Conservation (phyloP, 306 rosid species). For the Ormosia semicastrata region DNA sequence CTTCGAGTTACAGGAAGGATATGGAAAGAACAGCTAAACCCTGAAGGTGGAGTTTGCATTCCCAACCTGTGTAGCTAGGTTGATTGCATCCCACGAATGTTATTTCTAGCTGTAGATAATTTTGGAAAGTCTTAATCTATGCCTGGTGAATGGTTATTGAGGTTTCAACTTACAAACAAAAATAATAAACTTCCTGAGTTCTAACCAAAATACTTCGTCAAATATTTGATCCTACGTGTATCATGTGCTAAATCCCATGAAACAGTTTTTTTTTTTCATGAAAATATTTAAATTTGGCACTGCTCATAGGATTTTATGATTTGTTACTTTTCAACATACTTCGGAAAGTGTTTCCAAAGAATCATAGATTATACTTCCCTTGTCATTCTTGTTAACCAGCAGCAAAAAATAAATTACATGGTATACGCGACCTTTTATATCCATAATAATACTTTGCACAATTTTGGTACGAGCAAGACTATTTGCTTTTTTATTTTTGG, state of each 20-base stretch:
- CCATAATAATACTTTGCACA: not conserved
- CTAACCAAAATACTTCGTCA: conserved; percentile 28
- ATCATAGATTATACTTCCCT: not conserved
- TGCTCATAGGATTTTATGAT: not conserved
- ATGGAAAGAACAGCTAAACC: conserved; percentile 78
- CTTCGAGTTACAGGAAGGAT: conserved; percentile 72
- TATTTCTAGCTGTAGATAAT: conserved; percentile 33
- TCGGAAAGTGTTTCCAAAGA: not conserved
- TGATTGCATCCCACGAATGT: conserved; percentile 27
- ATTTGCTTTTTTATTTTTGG: no score
- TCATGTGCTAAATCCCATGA: conserved; percentile 13
- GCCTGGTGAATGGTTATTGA: conserved; percentile 25
- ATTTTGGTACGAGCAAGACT: not conserved
- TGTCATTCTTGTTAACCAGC: not conserved
- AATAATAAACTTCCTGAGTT: not conserved
- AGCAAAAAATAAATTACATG: not conserved
- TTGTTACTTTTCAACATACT: not conserved
- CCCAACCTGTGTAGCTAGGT: conserved; percentile 59
- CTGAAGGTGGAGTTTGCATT: conserved; percentile 57
- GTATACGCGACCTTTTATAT: not conserved
- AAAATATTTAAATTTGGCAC: not conserved
- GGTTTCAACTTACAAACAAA: conserved; percentile 34
- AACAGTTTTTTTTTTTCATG: not conserved
- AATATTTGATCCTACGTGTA: conserved; percentile 7
- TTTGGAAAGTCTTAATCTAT: conserved; percentile 7